Evolutionary conservation across 2,329 filamentous ascomycete species (phyloP), one percentile per base, ranked within the genome.

Genomic region (Fusarium proliferatum): DNA sequence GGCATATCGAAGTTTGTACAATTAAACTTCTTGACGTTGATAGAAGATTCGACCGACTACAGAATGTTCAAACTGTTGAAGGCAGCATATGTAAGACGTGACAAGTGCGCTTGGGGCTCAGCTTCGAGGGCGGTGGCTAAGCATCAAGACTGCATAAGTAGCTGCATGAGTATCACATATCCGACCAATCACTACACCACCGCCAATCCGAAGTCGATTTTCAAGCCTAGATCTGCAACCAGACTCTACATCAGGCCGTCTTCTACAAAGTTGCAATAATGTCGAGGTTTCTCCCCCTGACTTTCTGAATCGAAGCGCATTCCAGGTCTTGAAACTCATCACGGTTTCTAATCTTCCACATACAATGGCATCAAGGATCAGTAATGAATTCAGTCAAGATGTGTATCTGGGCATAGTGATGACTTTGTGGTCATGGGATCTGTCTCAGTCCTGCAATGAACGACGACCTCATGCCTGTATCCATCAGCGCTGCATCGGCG

Each of bases 261-360:
- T 36, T 21, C 3, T 23, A 23, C 23, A 2, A 9, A 41, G 5
- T 13, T 3, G 6, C 3, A 7, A 6, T 23, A 19, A 56, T 19
- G 2, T 33, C 13, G 21, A 33, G 26, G 10, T 19, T 16, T 10
- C 3, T 6, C 13, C 6, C 12, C 15, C 17, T 16, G 12, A 16
- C 8, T 2, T 8, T 16, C 3, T 9, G 19, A 13, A 19, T 19
- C 3, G 15, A 15, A 42, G 6, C 3, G 8, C 21, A 42, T 6
- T 9, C 15, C 39, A 5, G 8, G 15, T n/a, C 5, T n/a, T 15
- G 6, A 42, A 9, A n/a, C 39, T n/a, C 21, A 9, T 15, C 9
- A n/a, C 1, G 5, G 11, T 12, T 13, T 9, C 6, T 4, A 21
- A 7, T 15, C 7, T 1, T 8, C 3, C 9, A 2, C 4, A 4